A percentile compares a stretch with the other conserved stretches of the same genome.
These are phyloP conservation scores for Xylariaceae sp. DNA, from an alignment of 2,329 filamentous ascomycete species.

Conservation along the genomic window DNA sequence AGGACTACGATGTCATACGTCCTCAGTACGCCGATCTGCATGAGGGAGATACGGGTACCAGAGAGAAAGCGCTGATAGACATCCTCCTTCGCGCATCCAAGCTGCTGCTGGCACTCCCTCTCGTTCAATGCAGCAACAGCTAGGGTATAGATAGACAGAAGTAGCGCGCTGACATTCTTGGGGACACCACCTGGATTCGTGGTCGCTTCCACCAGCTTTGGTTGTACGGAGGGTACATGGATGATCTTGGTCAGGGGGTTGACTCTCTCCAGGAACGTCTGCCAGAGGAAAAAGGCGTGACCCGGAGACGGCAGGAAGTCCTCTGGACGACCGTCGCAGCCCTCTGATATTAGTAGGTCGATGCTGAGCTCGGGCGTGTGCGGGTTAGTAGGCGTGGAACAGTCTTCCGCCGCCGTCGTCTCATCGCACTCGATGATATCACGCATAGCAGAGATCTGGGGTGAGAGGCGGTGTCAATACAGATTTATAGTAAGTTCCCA, in stretches of 20 bases:
- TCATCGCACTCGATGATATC: constrained; percentile 53
- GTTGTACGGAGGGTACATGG: constrained; percentile 65
- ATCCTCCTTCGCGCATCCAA: constrained; percentile 46
- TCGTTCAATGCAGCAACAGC: constrained; percentile 51
- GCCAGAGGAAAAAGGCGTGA: constrained; percentile 68
- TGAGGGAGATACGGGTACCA: constrained; percentile 47
- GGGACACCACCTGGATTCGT: constrained; percentile 50
- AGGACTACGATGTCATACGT: constrained; percentile 53
- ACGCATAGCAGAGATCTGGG: constrained; percentile 53
- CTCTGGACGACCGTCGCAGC: constrained; percentile 37
- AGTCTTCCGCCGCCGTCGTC: constrained; percentile 37
- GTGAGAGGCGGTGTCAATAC: not conserved
- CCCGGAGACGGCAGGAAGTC: constrained; percentile 59
- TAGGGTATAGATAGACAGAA: constrained; percentile 62
- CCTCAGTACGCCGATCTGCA: constrained; percentile 52
- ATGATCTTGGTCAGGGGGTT: constrained; percentile 56
- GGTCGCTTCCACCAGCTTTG: constrained; percentile 58
- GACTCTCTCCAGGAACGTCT: constrained; percentile 67
- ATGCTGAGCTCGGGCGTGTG: constrained; percentile 48
- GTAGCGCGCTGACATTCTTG: constrained; percentile 54
- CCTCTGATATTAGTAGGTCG: constrained; percentile 45
- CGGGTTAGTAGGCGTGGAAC: constrained; percentile 38
- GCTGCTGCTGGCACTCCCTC: constrained; percentile 49
- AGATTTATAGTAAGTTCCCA: not conserved
- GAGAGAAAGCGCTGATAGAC: constrained; percentile 48